Conservation (phyloP, 75 land plant genomes). For the Sequoiadendron giganteum region DNA sequence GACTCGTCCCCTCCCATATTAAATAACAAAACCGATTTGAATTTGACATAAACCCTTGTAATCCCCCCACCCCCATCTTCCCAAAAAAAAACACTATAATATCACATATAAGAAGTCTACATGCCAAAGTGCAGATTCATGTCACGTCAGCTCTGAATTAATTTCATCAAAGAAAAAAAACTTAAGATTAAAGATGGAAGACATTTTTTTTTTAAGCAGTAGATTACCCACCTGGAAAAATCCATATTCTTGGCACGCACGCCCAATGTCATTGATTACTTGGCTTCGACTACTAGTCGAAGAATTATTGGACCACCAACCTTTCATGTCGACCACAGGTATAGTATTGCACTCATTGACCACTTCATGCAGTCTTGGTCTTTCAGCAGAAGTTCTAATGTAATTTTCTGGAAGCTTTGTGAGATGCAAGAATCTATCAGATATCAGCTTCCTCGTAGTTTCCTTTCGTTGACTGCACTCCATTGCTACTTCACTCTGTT, state of each 20-base stretch:
- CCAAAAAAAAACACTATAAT: not conserved
- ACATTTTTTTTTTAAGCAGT: not conserved
- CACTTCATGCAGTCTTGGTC: not conserved
- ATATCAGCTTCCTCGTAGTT: too few species aligned
- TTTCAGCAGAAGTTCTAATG: not conserved
- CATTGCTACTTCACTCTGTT: too few species aligned
- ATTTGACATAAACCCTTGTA: not conserved
- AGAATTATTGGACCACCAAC: not conserved
- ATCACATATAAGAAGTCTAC: not conserved
- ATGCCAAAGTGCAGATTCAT: not conserved
- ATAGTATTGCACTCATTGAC: not conserved
- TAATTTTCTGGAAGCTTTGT: not conserved
- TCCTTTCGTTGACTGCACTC: too few species aligned
- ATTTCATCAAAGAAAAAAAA: too few species aligned
- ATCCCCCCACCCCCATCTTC: not conserved
- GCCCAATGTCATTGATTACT: not conserved
- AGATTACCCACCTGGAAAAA: constrained; percentile 2
- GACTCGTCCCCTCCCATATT: too few species aligned
- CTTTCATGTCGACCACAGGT: not conserved
- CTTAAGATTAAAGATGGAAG: not conserved
- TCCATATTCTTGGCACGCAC: not conserved
- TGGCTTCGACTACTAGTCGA: not conserved
- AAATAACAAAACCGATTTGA: too few species aligned
- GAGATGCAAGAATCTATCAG: too few species aligned
- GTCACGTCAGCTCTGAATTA: not conserved